These are phyloP conservation scores for Talaromyces marneffei DNA, from an alignment of 2,329 filamentous ascomycete genomes.

Conservation along the genomic window DNA sequence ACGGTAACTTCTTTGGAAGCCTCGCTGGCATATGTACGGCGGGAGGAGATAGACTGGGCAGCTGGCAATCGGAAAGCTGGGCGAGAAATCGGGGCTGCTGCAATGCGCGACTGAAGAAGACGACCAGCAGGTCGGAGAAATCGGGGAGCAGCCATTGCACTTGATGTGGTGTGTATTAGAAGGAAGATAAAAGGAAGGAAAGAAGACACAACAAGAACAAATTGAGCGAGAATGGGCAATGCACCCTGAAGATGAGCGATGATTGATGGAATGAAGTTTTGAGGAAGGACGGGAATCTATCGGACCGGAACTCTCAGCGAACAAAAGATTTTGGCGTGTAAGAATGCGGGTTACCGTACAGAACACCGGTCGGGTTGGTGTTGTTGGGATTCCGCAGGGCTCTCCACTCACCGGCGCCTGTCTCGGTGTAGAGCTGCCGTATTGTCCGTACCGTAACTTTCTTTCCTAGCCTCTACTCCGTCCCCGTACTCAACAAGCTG, in stretches of 20 bases:
- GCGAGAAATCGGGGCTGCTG: constrained; percentile 51
- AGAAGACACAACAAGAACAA: constrained; percentile 51
- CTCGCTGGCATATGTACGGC: constrained; percentile 53
- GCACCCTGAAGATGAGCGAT: constrained; percentile 7
- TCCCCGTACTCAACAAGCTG: not conserved
- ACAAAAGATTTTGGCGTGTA: constrained; percentile 13
- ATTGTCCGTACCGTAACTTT: constrained; percentile 12
- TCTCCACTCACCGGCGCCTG: constrained; percentile 30
- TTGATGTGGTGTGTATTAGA: not conserved
- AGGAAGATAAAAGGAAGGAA: constrained; percentile 41
- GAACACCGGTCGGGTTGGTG: constrained; percentile 12
- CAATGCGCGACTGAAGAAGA: constrained; percentile 42
- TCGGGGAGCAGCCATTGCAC: constrained; percentile 53
- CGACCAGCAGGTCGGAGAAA: constrained; percentile 60
- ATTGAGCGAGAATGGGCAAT: constrained; percentile 39
- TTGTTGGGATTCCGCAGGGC: constrained; percentile 19
- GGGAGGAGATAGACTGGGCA: constrained; percentile 41
- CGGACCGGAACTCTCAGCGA: constrained; percentile 17
- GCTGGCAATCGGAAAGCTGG: constrained; percentile 49
- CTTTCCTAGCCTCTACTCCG: not conserved
- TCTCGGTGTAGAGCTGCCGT: constrained; percentile 23
- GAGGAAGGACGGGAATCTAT: constrained; percentile 10
- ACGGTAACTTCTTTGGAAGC: constrained; percentile 91
- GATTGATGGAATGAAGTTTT: constrained; percentile 4
- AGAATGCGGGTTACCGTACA: constrained; percentile 5